Conservation (phyloP, 768 basidiomycete genomes). For the Leucocoprinus sp. region DNA sequence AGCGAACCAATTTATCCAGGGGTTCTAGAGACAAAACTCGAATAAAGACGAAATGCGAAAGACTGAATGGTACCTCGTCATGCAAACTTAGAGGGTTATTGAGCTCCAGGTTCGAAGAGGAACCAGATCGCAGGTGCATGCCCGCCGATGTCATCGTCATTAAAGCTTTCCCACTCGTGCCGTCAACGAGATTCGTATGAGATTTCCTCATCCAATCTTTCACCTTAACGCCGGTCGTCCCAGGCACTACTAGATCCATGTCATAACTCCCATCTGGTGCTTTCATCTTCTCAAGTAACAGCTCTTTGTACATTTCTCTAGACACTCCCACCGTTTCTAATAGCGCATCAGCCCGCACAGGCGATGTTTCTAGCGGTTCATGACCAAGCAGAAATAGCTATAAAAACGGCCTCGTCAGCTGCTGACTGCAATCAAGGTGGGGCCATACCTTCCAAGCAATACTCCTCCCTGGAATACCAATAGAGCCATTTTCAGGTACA, state of each 20-base stretch:
- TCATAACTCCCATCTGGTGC: constrained; percentile 81
- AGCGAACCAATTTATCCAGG: constrained; percentile 93
- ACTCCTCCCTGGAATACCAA: constrained; percentile 65
- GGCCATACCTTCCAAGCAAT: constrained; percentile 71
- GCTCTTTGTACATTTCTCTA: constrained; percentile 47
- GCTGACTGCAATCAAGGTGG: constrained; percentile 13
- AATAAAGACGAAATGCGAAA: neutral
- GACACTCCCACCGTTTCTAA: constrained; percentile 36
- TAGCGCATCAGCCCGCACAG: constrained; percentile 27
- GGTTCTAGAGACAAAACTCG: constrained; percentile 47
- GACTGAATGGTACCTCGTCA: constrained; percentile 43
- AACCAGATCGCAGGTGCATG: constrained; percentile 14
- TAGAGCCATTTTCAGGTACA: constrained; percentile 21
- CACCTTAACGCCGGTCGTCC: constrained; percentile 14
- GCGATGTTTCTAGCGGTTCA: constrained; percentile 53
- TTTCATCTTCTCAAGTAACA: constrained; percentile 62
- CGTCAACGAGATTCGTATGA: neutral
- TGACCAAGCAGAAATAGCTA: constrained; percentile 58
- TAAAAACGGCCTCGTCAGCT: neutral
- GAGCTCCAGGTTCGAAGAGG: constrained; percentile 43
- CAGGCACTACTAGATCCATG: constrained; percentile 53
- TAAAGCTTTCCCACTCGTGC: neutral
- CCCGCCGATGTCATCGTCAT: neutral
- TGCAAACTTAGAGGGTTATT: constrained; percentile 82
- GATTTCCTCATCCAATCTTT: constrained; percentile 2